Base-by-base conservation (phyloP, 2,329 filamentous ascomycete species). In the Pseudopyricularia cyperi region DNA sequence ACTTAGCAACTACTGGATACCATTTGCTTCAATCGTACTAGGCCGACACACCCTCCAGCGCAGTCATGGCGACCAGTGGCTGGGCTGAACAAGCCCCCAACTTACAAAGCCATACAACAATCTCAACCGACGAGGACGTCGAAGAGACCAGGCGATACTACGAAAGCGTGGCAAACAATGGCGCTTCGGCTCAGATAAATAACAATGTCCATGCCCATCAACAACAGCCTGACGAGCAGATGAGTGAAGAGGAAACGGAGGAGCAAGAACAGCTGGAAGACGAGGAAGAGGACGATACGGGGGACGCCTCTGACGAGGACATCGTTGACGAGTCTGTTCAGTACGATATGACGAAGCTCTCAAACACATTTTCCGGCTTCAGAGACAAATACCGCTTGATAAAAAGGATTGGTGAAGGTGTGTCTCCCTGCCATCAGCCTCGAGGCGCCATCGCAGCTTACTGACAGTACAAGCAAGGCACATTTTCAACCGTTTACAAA, bases 401-500 rank as follows among this genome's bases (percentile, higher is more conserved):
- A 65, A 96, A 96, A 69, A 85, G 91, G 56, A 98, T 98, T 62
- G 93, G 93, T 62, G 93, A 98, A 78, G 93, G 89, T 90, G 69
- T 53, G 62, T 59, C 32, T 6, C 52, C 19, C 9, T 8, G 2
- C 6, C 15, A 17, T 42, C 24, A 9, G 17, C 19, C 15, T 44
- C 4, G 19, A 26, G 22, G 15, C 34, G 28, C 47, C 14, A 42
- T 3, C 4, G 12, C 22, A 19, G 14, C 22, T 44, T 39, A 28
- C 56, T 61, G 50, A 59, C 54, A 30, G 4, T 22, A 2, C 22
- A 6, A 12, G 22, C 28, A 57, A 95, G 89, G 93, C 53, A 98
- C 93, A 1, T 98, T 98, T 65, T 97, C 93, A 1, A 97, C 93
- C 2, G 93, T 98, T 12, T 98, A 98, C 76, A 98, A 98, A 67